Percentiles rank a stretch among this genome's conserved stretches.
Conservation (phyloP, 352 stramenopile species). For the Phytophthora sp. region DNA sequence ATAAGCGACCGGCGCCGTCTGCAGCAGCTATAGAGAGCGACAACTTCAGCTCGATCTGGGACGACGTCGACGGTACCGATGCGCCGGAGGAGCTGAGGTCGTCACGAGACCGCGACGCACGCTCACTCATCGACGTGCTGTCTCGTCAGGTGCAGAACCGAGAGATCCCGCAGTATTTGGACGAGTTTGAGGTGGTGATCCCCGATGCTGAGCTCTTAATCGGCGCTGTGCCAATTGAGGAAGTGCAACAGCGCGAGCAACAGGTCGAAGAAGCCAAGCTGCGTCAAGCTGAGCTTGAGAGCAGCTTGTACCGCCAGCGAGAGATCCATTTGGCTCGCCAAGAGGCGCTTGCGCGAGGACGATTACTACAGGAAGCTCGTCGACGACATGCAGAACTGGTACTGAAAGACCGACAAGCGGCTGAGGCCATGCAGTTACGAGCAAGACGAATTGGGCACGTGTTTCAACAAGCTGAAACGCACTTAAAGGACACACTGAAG, state of each 20-base stretch:
- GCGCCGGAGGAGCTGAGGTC: conserved; percentile 18
- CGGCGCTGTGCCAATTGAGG: conserved; percentile 60
- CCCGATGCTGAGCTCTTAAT: conserved; percentile 69
- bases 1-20: neutral
- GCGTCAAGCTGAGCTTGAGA: conserved; percentile 54
- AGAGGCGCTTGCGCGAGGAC: conserved; percentile 40
- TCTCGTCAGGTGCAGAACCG: conserved; percentile 46
- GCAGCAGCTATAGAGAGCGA: neutral
- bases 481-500: conserved; percentile 58
- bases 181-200: conserved; percentile 74
- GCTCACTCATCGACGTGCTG: conserved; percentile 63
- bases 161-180: conserved; percentile 62
- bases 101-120: conserved; percentile 19
- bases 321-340: conserved; percentile 54
- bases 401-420: conserved; percentile 52
- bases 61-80: conserved; percentile 30
- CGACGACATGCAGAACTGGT: conserved; percentile 47
- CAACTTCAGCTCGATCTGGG: conserved; percentile 49
- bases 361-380: conserved; percentile 50
- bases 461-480: conserved; percentile 73
- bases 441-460: conserved; percentile 64
- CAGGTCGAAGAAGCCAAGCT: conserved; percentile 63
- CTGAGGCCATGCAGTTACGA: conserved; percentile 50
- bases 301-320: conserved; percentile 53
- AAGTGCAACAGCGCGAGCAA: conserved; percentile 66